A percentile compares a stretch with the other conserved stretches of the same genome.
phyloP scores from a whole-genome alignment of 768 basidiomycete genomes.

The Leucosporidium scottii region DNA sequence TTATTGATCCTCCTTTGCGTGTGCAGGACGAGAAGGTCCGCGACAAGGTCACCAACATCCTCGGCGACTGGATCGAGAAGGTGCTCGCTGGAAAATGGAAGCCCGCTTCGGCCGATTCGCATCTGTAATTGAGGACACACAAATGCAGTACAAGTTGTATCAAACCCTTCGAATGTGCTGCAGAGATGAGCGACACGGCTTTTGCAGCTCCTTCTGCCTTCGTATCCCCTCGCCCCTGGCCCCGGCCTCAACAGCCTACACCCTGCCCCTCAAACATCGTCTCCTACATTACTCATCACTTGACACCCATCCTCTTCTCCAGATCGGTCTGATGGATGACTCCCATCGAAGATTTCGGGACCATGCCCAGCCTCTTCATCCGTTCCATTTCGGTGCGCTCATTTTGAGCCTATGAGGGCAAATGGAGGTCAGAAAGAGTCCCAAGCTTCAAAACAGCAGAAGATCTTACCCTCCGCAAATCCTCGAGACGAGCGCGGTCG shows the following conservation, averaged over 20 bases:
- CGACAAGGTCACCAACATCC: constrained; percentile 11
- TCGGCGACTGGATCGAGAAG: constrained; percentile 17
- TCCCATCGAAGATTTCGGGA: constrained; percentile 6
- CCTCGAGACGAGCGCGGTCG: constrained; percentile 17
- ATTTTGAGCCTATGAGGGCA: not conserved
- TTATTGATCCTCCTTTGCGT: not conserved
- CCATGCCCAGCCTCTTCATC: constrained; percentile 21
- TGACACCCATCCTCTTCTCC: too few relatives aligned
- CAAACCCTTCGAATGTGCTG: too few relatives aligned
- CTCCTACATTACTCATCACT: too few relatives aligned
- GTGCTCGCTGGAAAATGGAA: constrained; percentile 16
- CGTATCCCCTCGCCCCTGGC: too few relatives aligned
- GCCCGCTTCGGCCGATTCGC: not conserved
- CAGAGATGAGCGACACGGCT: too few relatives aligned
- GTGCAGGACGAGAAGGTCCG: constrained; percentile 19
- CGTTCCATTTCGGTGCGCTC: constrained; percentile 25
- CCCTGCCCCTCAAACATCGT: too few relatives aligned
- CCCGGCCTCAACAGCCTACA: too few relatives aligned
- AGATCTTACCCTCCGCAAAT: constrained; percentile 8
- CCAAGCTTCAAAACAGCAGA: too few relatives aligned
- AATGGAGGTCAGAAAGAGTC: too few relatives aligned
- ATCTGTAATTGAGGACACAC: too few relatives aligned
- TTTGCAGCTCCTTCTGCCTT: too few relatives aligned
- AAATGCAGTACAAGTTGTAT: too few relatives aligned
- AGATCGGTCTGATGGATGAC: not conserved